Base-by-base conservation (phyloP, 805 yeast species). In the Wickerhamiella spandovensis region DNA sequence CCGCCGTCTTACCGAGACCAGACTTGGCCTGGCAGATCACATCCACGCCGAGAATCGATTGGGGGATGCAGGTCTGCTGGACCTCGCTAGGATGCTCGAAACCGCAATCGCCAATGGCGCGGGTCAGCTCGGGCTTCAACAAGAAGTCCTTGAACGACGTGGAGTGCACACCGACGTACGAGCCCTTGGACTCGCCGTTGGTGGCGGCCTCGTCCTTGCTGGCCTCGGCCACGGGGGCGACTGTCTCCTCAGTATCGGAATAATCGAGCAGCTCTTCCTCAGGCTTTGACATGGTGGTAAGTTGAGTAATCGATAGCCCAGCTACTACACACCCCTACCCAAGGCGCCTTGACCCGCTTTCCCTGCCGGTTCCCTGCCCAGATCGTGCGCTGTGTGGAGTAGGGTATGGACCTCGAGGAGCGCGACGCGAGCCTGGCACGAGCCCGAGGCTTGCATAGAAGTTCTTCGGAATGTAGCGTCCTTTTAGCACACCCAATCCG, bases 81-180 rank as follows among this genome's bases (percentile, higher is more conserved):
- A 90, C 98, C 82, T 90, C 98, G 58, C 96, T 87, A 58, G 98
- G 98, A 74, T 90, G 98, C 75, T 90, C 98, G 67, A 90, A 90
- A 76, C 98, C 98, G 76, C 97, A 88, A 72, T 90, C 98, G 59
- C 89, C 94, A 66, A 90, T 90, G 57, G 98, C 98, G 72, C 98
- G 84, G 64, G 90, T 77, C 60, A 90, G 77, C 73, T 92, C 98
- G 30, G 97, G 97, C 74, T 92, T 92, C 70, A 90, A 78, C 64
- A 92, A 73, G 72, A 90, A 90, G 73, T 92, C 98, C 72, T 94
- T 86, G 81, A 92, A 90, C 67, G 97, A 97, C 57, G 97, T 90
- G 57, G 97, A 90, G 71, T 92, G 97, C 62, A 88, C 85, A 65
- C 97, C 97, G 54, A 89, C 97, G 63, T 92, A 92, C 44, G 97